Percentiles rank a stretch among this genome's conserved stretches.
These are phyloP conservation scores for Lagenaria siceraria DNA, from an alignment of 306 rosid species.

Conservation along the genomic window DNA sequence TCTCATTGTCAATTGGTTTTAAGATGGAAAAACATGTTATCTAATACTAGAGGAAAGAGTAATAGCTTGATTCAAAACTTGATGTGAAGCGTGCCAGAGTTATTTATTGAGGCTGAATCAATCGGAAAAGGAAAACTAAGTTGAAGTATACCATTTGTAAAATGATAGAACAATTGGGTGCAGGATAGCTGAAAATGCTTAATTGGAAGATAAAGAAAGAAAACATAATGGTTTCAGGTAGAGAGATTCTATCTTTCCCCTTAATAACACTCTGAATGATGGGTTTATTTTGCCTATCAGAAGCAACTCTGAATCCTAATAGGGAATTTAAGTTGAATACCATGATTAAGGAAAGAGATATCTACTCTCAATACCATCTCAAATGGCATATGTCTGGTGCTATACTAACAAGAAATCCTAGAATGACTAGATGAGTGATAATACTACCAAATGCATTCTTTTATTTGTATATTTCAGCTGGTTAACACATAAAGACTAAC, in stretches of 20 bases:
- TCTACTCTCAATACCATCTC: neutral
- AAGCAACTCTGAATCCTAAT: neutral
- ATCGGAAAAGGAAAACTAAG: neutral
- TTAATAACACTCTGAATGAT: neutral
- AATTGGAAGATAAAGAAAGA: neutral
- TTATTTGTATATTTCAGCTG: neutral
- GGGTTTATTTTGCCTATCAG: neutral
- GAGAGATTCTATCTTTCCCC: neutral
- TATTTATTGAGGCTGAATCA: neutral
- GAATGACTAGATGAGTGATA: neutral
- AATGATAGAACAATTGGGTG: neutral
- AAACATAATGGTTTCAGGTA: neutral
- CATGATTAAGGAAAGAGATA: neutral
- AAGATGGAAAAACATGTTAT: too few species aligned
- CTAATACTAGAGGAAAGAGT: neutral
- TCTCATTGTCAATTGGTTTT: too few species aligned
- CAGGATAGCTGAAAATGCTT: neutral
- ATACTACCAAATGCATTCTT: neutral
- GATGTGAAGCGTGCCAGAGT: neutral
- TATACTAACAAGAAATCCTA: neutral
- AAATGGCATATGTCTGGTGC: neutral
- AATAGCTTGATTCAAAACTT: neutral
- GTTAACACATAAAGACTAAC: neutral
- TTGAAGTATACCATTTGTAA: neutral
- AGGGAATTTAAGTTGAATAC: neutral